phyloP scores from a whole-genome alignment of 257 asterid genomes.

The Forsythia viridissima region DNA sequence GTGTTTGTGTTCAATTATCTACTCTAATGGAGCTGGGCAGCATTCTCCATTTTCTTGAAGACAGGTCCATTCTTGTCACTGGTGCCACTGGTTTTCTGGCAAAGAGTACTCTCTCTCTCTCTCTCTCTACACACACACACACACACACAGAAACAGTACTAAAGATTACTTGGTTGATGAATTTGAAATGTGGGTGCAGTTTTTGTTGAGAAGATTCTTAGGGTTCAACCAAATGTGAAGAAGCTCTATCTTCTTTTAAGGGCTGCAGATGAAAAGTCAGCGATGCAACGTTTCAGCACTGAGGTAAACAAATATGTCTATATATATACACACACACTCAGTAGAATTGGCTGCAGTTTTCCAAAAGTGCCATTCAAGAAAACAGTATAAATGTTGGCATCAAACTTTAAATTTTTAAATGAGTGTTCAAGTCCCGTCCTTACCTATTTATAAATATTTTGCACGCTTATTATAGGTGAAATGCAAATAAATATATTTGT shows the following conservation, averaged over 20 bases:
- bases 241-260: constrained; percentile 82
- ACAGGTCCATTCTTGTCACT: constrained; percentile 59
- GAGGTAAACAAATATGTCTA: constrained; percentile 45
- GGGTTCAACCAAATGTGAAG: constrained; percentile 86
- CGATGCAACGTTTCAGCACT: constrained; percentile 61
- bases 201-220: constrained; percentile 72
- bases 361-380: too few species aligned
- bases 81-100: constrained; percentile 93
- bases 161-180: not conserved
- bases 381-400: not conserved
- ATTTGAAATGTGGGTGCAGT: constrained; percentile 44
- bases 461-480: not conserved
- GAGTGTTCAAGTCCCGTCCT: too few species aligned
- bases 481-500: too few species aligned
- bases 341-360: not conserved
- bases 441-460: too few species aligned
- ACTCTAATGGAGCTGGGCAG: constrained; percentile 61
- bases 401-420: not conserved
- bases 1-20: not conserved
- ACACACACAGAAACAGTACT: not conserved
- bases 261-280: constrained; percentile 66
- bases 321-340: too few species aligned
- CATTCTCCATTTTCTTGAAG: constrained; percentile 55
- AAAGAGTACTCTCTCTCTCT: constrained; percentile 50
- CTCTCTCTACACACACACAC: not conserved